phyloP scores from a whole-genome alignment of 305 asterid genomes.

The Fraxinus dipetala region DNA sequence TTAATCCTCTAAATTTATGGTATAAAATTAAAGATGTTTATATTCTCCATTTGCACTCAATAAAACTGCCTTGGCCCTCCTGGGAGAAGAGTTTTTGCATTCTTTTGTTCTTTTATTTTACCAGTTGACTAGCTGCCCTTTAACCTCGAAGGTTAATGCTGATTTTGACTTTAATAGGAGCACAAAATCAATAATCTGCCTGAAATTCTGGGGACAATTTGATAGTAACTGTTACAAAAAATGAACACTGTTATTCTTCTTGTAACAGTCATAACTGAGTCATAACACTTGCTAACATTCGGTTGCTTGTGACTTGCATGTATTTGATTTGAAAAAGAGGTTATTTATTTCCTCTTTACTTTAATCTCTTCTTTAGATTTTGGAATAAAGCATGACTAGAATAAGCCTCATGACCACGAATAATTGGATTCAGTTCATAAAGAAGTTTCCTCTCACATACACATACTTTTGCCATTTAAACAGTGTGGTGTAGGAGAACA shows the following conservation, averaged over 20 bases:
- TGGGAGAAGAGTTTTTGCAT: neutral
- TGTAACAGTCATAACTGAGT: neutral
- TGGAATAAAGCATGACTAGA: neutral
- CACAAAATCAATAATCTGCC: neutral
- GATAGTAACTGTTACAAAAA: neutral
- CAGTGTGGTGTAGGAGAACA: conserved; percentile 96
- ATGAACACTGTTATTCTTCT: neutral
- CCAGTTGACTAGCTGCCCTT: neutral
- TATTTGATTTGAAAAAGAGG: neutral
- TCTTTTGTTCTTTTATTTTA: neutral
- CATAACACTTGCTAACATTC: neutral
- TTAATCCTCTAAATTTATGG: neutral
- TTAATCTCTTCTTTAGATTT: neutral
- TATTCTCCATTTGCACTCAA: neutral
- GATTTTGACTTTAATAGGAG: neutral
- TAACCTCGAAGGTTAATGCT: neutral
- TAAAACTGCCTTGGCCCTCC: neutral
- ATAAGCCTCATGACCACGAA: neutral
- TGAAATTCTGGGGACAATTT: neutral
- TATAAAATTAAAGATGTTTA: neutral
- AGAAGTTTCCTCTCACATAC: neutral
- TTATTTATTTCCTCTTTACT: neutral
- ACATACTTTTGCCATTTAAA: conserved; percentile 10
- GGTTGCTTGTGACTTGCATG: neutral
- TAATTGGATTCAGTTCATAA: neutral